Conservation (phyloP, 345 rosid genomes). For the Hypericum perforatum region DNA sequence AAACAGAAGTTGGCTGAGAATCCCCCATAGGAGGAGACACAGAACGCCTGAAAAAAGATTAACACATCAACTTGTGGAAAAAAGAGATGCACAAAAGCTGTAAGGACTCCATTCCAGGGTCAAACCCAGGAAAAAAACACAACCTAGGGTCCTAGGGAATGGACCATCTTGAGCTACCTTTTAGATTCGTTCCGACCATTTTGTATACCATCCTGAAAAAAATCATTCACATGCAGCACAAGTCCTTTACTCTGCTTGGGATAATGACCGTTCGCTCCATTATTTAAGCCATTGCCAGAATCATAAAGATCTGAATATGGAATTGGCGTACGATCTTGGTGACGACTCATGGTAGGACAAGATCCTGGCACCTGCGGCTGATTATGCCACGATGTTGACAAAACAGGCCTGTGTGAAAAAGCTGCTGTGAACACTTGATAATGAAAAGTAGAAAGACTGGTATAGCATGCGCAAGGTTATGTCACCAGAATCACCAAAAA, state of each 20-base stretch:
- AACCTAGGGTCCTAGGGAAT: neutral
- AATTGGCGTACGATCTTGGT: slow-evolving; percentile 26
- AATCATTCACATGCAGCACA: slow-evolving; percentile 18
- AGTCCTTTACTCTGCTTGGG: slow-evolving; percentile 36
- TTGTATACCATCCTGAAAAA: slow-evolving; percentile 22
- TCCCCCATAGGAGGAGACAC: slow-evolving; percentile 37
- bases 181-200: slow-evolving; percentile 30
- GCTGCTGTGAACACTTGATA: too few species aligned
- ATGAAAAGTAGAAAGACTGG: too few species aligned
- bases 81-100: neutral
- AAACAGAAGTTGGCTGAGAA: slow-evolving; percentile 27
- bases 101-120: neutral
- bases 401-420: slow-evolving; percentile 31
- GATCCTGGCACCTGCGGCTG: slow-evolving; percentile 26
- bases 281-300: slow-evolving; percentile 16
- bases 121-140: neutral
- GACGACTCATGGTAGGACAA: slow-evolving; percentile 18
- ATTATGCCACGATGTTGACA: slow-evolving; percentile 29
- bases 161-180: slow-evolving; percentile 29
- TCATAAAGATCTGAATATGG: slow-evolving; percentile 21
- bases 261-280: slow-evolving; percentile 29
- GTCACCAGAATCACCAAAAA: too few species aligned
- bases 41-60: slow-evolving; percentile 29
- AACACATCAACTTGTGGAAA: slow-evolving; percentile 6
- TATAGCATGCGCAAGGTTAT: too few species aligned